Base-by-base conservation (phyloP, 2,329 filamentous ascomycete genomes). In the Cladosporium sp. region DNA sequence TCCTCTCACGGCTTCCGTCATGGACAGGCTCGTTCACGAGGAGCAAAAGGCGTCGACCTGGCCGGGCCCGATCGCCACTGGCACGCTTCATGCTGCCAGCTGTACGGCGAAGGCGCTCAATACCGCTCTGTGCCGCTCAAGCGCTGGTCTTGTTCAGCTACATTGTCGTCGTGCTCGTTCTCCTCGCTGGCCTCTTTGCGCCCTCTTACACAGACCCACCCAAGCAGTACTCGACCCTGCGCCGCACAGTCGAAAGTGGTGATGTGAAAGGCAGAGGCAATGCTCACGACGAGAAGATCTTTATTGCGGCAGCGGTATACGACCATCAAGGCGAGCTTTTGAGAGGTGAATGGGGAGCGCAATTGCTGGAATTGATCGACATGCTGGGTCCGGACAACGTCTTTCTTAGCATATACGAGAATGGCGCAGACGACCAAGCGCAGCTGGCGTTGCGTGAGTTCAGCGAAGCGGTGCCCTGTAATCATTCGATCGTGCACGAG, bases 371-470 rank as follows among this genome's bases (percentile, higher is more conserved):
- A 19, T 72, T 92, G 56, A 80, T 91, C 34, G 77, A 88, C 51
- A 70, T 89, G 30, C 76, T 92, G 38, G 88, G 88, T 0, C 79
- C 80, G 14, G 76, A 87, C 37, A 88, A 90, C 66, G 84, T 88
- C 2, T 89, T 85, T 67, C 72, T 92, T 57, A 89, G 86, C 71
- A 82, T 92, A 34, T 91, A 90, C 70, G 88, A 89, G 69, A 88
- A 89, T 66, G 84, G 88, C 67, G 83, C 86, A 34, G 85, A 86
- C 1, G 73, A 78, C 1, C 73, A 77, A 30, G 85, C 84, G 15
- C 77, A 77, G 59, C 70, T 74, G 36, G 84, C 86, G 0, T 74
- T 91, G 57, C 66, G 74, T 30, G 71, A 75, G 2, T 78, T 90
- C 47, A 78, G 80, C 57, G 67, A 73, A n/a, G 77, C 75, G 57